Base-by-base conservation (phyloP, 2,329 filamentous ascomycete species). In the Aaosphaeria arxii region DNA sequence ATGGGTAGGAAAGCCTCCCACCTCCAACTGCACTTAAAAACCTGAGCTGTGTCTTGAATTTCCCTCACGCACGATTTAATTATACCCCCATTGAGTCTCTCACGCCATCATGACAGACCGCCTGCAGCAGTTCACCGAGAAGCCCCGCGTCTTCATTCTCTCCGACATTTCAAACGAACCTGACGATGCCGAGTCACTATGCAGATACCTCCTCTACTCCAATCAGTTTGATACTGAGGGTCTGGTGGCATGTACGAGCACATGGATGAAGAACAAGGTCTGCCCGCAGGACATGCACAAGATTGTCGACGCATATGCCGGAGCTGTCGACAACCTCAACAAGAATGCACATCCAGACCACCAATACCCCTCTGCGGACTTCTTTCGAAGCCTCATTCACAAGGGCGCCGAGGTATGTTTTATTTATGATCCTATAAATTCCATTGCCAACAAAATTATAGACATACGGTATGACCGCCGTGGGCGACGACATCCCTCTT, bases 271-370 rank as follows among this genome's bases (percentile, higher is more conserved):
- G 51, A 57, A 66, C 43, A 61, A 58, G 42, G 62, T 67, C 30
- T 62, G 54, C 43, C 66, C 66, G 11, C 52, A 67, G 43, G 62
- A 67, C 33, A 69, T 71, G 58, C 58, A 66, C 46, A 66, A 62
- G 45, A 66, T 70, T 24, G 53, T 70, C 38, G 58, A 66, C 45
- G 66, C 61, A 35, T 71, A 71, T 49, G 64, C 55, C 2, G 54
- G 53, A 5, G 61, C 55, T 2, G 58, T 67, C 3, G 71, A 74
- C 9, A 82, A 77, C 49, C 64, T 83, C 4, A 78, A 81, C 51
- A 73, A 71, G 3, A 75, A 77, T 45, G 69, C 72, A 0, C 70
- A 75, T 45, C 64, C 64, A 4, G 52, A 66, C 9, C 60, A 57
- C 52, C 56, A 53, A 29, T 69, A 67, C 35, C 66, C 65, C 5